A percentile compares a stretch with the other conserved stretches of the same genome.
These are phyloP conservation scores for Pseudogymnoascus sp. DNA, from an alignment of 2,329 filamentous ascomycete genomes.

Conservation along the genomic window DNA sequence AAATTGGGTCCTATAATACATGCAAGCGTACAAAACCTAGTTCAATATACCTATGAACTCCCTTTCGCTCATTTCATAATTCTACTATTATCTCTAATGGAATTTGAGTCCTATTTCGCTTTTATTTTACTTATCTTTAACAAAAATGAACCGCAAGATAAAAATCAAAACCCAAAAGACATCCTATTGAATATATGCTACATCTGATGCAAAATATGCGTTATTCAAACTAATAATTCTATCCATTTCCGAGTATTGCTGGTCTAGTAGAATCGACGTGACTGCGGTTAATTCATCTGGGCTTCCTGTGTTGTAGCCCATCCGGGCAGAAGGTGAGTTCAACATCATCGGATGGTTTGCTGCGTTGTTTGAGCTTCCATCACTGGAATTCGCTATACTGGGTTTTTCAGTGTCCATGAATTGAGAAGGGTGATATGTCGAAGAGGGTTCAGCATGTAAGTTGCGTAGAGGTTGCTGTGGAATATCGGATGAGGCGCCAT, in stretches of 20 bases:
- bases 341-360: slow-evolving; percentile 9
- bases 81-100: background rate
- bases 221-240: slow-evolving; percentile 23
- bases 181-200: background rate
- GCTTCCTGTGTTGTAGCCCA: slow-evolving; percentile 9
- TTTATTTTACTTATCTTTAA: background rate
- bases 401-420: background rate
- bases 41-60: no score
- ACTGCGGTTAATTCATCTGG: slow-evolving; percentile 20
- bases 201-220: slow-evolving; percentile 10
- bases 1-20: background rate
- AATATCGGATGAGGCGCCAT: background rate
- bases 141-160: background rate
- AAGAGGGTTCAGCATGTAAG: background rate
- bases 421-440: background rate
- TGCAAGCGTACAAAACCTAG: background rate
- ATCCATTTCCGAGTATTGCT: slow-evolving; percentile 25
- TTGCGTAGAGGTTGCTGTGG: background rate
- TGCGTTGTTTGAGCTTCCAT: slow-evolving; percentile 1
- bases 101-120: background rate
- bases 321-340: slow-evolving; percentile 12
- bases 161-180: background rate
- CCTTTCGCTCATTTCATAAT: background rate
- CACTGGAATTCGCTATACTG: background rate
- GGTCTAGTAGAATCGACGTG: slow-evolving; percentile 21